Evolutionary conservation across 768 basidiomycete genomes (phyloP), one percentile per base, ranked within the genome.

Genomic region (Lentinula guzmanii): DNA sequence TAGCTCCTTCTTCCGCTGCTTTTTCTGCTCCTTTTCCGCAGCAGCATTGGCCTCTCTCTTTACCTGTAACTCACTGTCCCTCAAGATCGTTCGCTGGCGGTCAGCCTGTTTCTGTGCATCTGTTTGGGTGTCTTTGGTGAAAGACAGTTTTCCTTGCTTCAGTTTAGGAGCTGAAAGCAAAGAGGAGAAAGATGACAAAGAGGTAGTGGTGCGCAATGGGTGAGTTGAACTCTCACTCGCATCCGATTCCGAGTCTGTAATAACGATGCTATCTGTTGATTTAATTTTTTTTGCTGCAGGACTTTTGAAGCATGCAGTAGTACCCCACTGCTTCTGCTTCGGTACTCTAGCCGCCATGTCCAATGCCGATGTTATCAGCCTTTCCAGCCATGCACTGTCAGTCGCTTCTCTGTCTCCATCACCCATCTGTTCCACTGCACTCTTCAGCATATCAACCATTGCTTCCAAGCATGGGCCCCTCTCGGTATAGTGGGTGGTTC

Each of bases 401-500:
- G 56, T 56, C 33, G 61, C 37, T 31, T 31, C n/a, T 11, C 61
- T 21, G 13, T 62, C 61, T 3, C 42, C 43, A 9, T 45, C 42
- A 15, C 35, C n/a, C 61, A 62, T 62, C 16, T 52, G 18, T 46
- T 59, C 46, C n/a, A 63, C 51, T n/a, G 33, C 62, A 59, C 16
- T 18, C 35, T 58, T 58, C 42, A 58, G 11, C 57, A 58, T 58
- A 11, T 43, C 43, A 5, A 58, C 42, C 57, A 58, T 39, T 6
- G 6, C 42, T 18, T 58, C 42, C 13, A 46, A 6, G 11, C 21
- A 13, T 21, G 11, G 1, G 4, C 57, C 57, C 31, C 57, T 42
- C 24, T 58, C 41, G 2, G 11, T 58, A 31, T 18, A 46, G 13
- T 4, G 18, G 24, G 42, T 58, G 7, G n/a, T 15, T 16, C 43